Evolutionary conservation across 2,329 filamentous ascomycete species (phyloP).

Genomic region (Hyphodiscus sp.): DNA sequence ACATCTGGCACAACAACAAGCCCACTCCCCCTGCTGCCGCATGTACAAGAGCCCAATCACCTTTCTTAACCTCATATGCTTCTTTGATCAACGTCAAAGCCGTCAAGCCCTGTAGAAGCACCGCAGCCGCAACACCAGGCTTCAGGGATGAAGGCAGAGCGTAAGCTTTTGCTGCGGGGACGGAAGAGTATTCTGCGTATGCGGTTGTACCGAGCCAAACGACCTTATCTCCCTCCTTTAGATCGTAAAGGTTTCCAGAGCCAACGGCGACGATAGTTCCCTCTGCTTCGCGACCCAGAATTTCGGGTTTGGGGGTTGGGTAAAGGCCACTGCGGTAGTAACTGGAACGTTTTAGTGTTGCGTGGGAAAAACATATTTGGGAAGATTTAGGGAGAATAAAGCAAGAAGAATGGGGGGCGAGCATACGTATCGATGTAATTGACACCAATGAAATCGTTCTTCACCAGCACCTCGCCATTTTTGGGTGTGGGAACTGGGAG

Average conservation of each 20-base stretch:
- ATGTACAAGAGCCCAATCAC: conserved; percentile 78
- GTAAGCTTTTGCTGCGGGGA: conserved; percentile 48
- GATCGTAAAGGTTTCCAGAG: conserved; percentile 39
- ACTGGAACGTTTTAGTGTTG: conserved; percentile 28
- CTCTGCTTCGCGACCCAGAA: conserved; percentile 73
- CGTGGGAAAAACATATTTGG: background rate
- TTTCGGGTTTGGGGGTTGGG: conserved; percentile 61
- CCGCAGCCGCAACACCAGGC: conserved; percentile 58
- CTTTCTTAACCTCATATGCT: conserved; percentile 61
- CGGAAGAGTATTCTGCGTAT: conserved; percentile 52
- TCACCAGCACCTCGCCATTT: conserved; percentile 68
- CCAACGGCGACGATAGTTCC: conserved; percentile 63
- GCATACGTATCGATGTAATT: conserved; percentile 80
- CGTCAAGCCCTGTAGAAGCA: conserved; percentile 73
- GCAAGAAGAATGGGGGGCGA: background rate
- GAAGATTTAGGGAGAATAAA: background rate
- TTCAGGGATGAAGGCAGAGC: conserved; percentile 58
- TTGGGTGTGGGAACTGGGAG: conserved; percentile 61
- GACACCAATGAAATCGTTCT: conserved; percentile 72
- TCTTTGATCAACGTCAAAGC: conserved; percentile 76
- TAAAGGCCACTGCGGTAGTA: conserved; percentile 92
- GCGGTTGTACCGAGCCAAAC: conserved; percentile 54
- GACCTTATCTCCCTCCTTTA: conserved; percentile 63
- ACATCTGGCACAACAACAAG: conserved; percentile 66
- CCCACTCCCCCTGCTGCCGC: conserved; percentile 82